A percentile compares a stretch with the other conserved stretches of the same genome.
Evolutionary conservation across 257 asterid genomes (phyloP).

Genomic region (Leptodermis oblonga): DNA sequence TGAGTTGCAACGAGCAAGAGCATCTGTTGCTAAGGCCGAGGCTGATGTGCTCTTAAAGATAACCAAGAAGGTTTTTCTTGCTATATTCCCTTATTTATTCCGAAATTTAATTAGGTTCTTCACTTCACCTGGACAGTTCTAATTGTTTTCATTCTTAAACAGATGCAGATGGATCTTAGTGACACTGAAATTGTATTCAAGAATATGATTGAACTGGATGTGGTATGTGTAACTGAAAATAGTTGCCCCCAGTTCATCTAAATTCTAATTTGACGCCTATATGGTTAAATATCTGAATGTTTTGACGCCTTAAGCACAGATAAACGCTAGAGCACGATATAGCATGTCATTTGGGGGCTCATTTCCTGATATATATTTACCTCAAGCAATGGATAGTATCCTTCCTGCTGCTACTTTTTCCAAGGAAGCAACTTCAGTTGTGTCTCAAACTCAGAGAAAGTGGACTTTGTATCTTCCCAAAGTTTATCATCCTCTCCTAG

Average conservation of each 20-base stretch:
- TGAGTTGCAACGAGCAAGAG: constrained; percentile 83
- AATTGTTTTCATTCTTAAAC: constrained; percentile 20
- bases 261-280: neutral
- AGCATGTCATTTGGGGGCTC: constrained; percentile 83
- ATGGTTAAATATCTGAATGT: constrained; percentile 1
- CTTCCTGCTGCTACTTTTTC: constrained; percentile 30
- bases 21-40: constrained; percentile 83
- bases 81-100: constrained; percentile 17
- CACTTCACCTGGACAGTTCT: neutral
- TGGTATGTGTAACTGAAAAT: constrained; percentile 37
- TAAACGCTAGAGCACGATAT: constrained; percentile 88
- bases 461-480: constrained; percentile 83
- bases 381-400: constrained; percentile 40
- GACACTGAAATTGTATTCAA: constrained; percentile 51
- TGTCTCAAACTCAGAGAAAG: constrained; percentile 42
- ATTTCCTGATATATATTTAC: constrained; percentile 72
- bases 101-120: neutral
- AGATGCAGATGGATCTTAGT: constrained; percentile 72
- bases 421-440: constrained; percentile 30
- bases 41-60: constrained; percentile 76
- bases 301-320: constrained; percentile 35
- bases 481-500: constrained; percentile 80
- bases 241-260: neutral
- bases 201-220: constrained; percentile 67
- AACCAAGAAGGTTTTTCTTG: constrained; percentile 61